These are phyloP conservation scores for Sisymbrium altissimum DNA, from an alignment of 345 rosid genomes.

Conservation along the genomic window DNA sequence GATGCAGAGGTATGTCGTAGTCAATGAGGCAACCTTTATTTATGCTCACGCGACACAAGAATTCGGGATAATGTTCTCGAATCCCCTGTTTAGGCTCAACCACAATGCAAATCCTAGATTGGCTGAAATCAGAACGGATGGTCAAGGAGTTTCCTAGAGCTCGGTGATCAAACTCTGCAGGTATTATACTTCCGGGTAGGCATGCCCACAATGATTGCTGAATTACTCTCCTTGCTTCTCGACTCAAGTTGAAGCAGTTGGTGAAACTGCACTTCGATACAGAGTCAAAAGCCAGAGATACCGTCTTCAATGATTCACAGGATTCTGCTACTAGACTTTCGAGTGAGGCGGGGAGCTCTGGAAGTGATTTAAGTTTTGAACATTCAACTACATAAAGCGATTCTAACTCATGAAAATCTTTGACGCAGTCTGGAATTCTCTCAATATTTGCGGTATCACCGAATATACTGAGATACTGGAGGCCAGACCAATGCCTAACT, in stretches of 20 bases:
- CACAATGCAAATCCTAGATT: not conserved
- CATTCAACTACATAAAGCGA: fast-evolving
- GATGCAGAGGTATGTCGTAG: fast-evolving
- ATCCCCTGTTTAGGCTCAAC: not conserved
- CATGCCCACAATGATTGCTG: not conserved
- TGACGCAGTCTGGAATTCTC: not conserved
- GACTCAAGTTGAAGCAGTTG: not conserved
- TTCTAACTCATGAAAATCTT: not conserved
- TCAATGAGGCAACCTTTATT: not conserved
- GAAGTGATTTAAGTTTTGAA: conserved; percentile 6
- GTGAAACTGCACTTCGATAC: fast-evolving
- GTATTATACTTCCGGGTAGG: not conserved
- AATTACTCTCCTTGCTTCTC: not conserved
- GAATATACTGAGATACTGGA: not conserved
- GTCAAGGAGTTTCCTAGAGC: conserved; percentile 2
- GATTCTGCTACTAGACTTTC: fast-evolving
- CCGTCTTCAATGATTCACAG: conserved; percentile 1
- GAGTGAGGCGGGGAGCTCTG: conserved; percentile 14
- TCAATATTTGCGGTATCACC: not conserved
- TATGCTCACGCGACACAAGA: not conserved
- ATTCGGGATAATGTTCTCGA: not conserved
- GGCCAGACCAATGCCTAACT: not conserved
- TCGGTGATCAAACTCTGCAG: not conserved
- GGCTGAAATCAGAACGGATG: not conserved
- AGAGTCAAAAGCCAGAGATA: not conserved